phyloP scores from a whole-genome alignment of 169 alveolate genomes.

The Plasmodium malariae region DNA sequence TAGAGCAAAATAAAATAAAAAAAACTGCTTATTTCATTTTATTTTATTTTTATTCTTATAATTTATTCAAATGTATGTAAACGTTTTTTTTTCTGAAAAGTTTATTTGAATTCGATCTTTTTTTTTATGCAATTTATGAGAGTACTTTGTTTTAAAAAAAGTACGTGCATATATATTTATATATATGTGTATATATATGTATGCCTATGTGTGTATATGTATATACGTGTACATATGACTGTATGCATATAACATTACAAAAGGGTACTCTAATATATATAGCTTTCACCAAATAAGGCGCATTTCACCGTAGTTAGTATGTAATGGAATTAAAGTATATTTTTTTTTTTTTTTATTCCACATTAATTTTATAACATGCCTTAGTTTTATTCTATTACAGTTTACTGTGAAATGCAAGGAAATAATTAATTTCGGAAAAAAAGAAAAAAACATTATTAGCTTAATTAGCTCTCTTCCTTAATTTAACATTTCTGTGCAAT shows the following conservation, averaged over 20 bases:
- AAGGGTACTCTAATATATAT: neutral
- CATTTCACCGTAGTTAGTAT: constrained; percentile 11
- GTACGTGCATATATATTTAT: neutral
- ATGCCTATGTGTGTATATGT: constrained; percentile 12
- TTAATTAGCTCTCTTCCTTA: too few relatives aligned
- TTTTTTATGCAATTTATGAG: constrained; percentile 1
- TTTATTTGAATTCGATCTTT: constrained; percentile 4
- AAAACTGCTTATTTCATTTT: constrained; percentile 3
- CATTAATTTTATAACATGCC: neutral
- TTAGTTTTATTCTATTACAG: constrained; percentile 2
- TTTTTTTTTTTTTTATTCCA: neutral
- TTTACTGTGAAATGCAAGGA: constrained; percentile 1
- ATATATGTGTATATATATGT: constrained; percentile 5
- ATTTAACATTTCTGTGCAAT: too few relatives aligned
- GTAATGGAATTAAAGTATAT: neutral
- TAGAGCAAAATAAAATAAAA: constrained; percentile 1
- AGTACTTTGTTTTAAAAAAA: constrained; percentile 2
- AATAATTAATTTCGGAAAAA: constrained; percentile 14
- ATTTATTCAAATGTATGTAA: constrained; percentile 3
- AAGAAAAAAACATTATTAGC: too few relatives aligned
- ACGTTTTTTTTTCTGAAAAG: constrained; percentile 1
- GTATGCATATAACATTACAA: constrained; percentile 1
- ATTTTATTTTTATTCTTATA: constrained; percentile 19
- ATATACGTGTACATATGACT: neutral
- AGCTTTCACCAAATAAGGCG: constrained; percentile 16